Conservation (phyloP, 768 basidiomycete species). For the Phanerochaete sordida region DNA sequence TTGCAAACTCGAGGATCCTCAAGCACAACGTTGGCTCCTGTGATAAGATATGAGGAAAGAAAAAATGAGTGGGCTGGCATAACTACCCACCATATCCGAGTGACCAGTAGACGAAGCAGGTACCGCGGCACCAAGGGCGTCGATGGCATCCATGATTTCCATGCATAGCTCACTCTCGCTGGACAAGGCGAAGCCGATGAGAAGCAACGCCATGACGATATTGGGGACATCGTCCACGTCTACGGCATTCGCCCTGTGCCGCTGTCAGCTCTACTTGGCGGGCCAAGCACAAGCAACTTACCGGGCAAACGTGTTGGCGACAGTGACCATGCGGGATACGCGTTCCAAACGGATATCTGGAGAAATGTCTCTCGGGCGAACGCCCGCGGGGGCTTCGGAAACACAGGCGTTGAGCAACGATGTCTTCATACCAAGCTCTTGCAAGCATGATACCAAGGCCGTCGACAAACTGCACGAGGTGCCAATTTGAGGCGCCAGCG, state of each 20-base stretch:
- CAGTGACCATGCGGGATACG: conserved; percentile 38
- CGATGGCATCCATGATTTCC: conserved; percentile 45
- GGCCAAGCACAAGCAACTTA: conserved; percentile 27
- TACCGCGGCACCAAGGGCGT: conserved; percentile 42
- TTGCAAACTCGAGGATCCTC: conserved; percentile 40
- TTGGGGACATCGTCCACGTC: conserved; percentile 40
- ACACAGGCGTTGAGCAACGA: neutral
- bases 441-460: conserved; percentile 22
- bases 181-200: conserved; percentile 54
- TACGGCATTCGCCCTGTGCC: conserved; percentile 32
- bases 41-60: too few relatives aligned
- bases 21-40: conserved; percentile 48
- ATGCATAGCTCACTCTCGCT: conserved; percentile 40
- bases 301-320: conserved; percentile 44
- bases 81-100: conserved; percentile 17
- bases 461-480: conserved; percentile 25
- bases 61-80: neutral
- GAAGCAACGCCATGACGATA: conserved; percentile 44
- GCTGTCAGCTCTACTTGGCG: neutral
- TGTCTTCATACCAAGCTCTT: neutral
- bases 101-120: conserved; percentile 24
- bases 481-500: neutral
- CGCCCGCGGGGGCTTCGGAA: neutral
- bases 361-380: conserved; percentile 9
- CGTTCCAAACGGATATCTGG: conserved; percentile 26